phyloP scores from a whole-genome alignment of 768 basidiomycete species.

The Cystobasidium onofrii region DNA sequence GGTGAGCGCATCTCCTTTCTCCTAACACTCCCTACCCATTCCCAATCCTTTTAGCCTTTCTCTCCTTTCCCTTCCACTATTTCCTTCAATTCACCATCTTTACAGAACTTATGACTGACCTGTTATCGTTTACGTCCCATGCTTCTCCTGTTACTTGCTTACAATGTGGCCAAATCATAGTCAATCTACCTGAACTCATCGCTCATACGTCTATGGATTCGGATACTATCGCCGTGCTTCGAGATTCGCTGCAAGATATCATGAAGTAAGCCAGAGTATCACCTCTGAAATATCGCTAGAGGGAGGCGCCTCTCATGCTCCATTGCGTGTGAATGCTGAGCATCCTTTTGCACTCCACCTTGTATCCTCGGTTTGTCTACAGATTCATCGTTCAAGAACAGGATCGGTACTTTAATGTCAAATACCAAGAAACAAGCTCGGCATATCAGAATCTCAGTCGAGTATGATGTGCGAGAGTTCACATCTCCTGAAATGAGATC shows the following conservation, averaged over 20 bases:
- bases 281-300: too few species aligned
- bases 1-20: constrained; percentile 53
- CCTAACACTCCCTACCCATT: background rate
- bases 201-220: constrained; percentile 80
- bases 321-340: too few species aligned
- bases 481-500: too few species aligned
- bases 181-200: constrained; percentile 85
- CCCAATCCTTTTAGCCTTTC: background rate
- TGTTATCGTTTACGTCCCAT: background rate
- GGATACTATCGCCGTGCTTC: constrained; percentile 69
- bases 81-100: too few species aligned
- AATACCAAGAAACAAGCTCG: constrained; percentile 68
- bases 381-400: constrained; percentile 76
- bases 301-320: too few species aligned
- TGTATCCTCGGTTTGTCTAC: too few species aligned
- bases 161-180: constrained; percentile 53
- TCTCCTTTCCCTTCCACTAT: background rate
- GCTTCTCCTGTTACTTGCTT: constrained; percentile 29
- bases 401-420: constrained; percentile 61
- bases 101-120: too few species aligned
- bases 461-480: background rate
- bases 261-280: constrained; percentile 54
- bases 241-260: constrained; percentile 84
- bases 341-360: too few species aligned
- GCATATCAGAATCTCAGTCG: constrained; percentile 61